Evolutionary conservation across 2,329 filamentous ascomycete species (phyloP), one percentile per base, ranked within the genome.

Genomic region (Aspergillus fijiensis): DNA sequence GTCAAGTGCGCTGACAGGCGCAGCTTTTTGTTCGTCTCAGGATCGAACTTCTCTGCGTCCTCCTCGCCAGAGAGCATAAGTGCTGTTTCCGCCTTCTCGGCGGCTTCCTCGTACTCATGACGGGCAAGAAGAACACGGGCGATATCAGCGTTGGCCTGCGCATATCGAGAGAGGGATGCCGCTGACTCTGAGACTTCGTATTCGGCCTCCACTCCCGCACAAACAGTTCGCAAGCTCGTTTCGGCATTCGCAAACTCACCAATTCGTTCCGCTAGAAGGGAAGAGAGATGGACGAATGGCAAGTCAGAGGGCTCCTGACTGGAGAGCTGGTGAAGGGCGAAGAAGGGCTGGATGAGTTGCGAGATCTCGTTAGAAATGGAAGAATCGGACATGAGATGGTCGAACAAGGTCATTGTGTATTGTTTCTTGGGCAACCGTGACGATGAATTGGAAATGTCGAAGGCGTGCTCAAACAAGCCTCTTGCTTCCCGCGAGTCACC

Each of bases 401-500:
- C 94, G 72, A 99, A 98, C 51, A 90, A 82, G 1, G 91, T 90
- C 0, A 89, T 80, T 0, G 91, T 84, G 72, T 93, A 98, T 72
- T 94, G 90, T 31, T 88, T 85, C 72, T 92, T 90, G 0, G 89
- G 87, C 4, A 92, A 80, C 2, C 88, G 74, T 0, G 89, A 88
- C 0, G 90, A 89, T 0, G 91, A 89, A 62, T 92, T 90, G 0
- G 92, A 88, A 52, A 99, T 94, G 64, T 96, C 93, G 79, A 96
- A 95, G 0, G 95, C 94, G 72, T 99, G 95, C 1, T 91, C 93
- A 71, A 97, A 96, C 10, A 98, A 84, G 11, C 88, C 87, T 23
- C 91, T 84, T 1, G 94, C 93, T 76, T 97, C 92, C 62, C 85
- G 87, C 0, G 79, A 68, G 63, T 96, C 89, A 1, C 91, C 92